Evolutionary conservation across 176 grass and related monocot genomes (phyloP), one percentile per base, ranked within the genome.

Genomic region (Lolium rigidum): DNA sequence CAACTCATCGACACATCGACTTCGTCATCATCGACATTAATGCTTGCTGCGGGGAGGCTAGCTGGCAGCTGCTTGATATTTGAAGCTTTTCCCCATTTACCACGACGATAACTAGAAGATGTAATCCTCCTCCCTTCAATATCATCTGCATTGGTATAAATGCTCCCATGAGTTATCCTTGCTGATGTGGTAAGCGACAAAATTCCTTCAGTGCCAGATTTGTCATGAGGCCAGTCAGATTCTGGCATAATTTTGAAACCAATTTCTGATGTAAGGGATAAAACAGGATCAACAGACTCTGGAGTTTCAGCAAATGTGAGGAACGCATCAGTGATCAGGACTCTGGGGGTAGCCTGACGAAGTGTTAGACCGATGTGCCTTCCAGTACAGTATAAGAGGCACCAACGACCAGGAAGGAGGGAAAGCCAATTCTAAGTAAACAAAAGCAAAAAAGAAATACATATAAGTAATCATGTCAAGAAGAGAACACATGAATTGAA

Each of bases 351-450:
- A 88, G 96, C 88, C 79, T 98, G 90, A 60, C 96, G 93, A 77
- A 98, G 87, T 39, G 93, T 95, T 61, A 98, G 70, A 52, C 96
- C 96, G 48, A 98, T 95, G 67, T 98, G 96, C 82, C 86, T 92
- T 82, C 93, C 93, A 51, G 96, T 98, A 31, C 88, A 92, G 65
- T 98, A 98, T 60, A 98, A 86, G 55, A 95, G 90, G 48, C 92
- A 86, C 96, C 93, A 98, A 12, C 82, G 91, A 74, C 96, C 96
- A 84, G 88, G 88, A 82, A 95, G 87, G 39, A 88, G 65, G 26
- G 86, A 62, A 67, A 89, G 85, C 96, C 96, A 98, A 74, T 80
- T 92, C 96, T 98, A 76, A 82, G 77, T 63, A 62, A 70, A 87
- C 51, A 52, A 37, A 89, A 90, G 61, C 60, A 87, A 20, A 70